Evolutionary conservation across 129 eudicot species (phyloP).

Genomic region (Arctium lappa): DNA sequence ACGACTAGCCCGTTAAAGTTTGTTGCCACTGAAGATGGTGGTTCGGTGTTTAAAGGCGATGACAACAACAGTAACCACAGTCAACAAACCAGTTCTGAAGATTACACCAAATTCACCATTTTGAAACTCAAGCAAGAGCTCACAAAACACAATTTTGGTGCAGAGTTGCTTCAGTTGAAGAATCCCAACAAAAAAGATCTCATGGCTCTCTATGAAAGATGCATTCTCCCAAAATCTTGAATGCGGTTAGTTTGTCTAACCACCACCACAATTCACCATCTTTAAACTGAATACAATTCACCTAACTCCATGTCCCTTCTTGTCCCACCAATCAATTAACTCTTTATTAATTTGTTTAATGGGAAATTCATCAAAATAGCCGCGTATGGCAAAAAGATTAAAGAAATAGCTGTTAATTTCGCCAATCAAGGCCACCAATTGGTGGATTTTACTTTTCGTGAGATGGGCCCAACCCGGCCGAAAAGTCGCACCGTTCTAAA

Average conservation of each 20-base stretch:
- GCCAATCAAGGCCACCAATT: neutral
- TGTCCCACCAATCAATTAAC: neutral
- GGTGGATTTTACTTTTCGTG: neutral
- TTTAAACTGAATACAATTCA: neutral
- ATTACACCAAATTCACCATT: constrained; percentile 73
- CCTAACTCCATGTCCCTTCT: no score
- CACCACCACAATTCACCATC: neutral
- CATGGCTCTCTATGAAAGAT: constrained; percentile 78
- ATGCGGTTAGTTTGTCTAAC: constrained; percentile 14
- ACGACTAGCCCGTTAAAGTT: constrained; percentile 53
- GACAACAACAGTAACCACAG: constrained; percentile 44
- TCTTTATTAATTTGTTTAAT: no score
- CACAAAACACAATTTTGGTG: constrained; percentile 77
- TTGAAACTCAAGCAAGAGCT: constrained; percentile 82
- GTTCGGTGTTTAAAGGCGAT: constrained; percentile 58
- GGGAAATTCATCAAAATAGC: neutral
- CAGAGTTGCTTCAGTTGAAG: constrained; percentile 68
- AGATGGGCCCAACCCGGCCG: neutral
- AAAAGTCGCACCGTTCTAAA: neutral
- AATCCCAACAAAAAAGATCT: constrained; percentile 79
- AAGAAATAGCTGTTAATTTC: neutral
- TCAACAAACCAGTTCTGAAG: constrained; percentile 55
- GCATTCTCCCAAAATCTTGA: constrained; percentile 56
- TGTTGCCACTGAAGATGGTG: constrained; percentile 72
- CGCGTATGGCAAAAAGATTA: neutral